phyloP scores from a whole-genome alignment of 495 filamentous ascomycete genomes.

The Tuber melanosporum region DNA sequence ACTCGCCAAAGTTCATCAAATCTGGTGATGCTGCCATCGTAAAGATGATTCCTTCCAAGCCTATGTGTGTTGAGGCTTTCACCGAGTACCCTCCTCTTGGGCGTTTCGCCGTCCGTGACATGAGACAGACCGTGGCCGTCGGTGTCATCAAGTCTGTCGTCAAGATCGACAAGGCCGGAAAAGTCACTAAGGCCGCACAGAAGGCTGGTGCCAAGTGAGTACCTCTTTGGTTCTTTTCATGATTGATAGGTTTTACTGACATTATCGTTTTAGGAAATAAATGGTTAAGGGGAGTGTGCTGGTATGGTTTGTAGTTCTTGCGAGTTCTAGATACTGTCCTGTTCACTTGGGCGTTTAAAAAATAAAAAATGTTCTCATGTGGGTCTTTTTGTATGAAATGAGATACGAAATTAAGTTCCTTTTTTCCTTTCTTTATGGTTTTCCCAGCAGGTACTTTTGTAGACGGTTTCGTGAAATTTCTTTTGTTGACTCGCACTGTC shows the following conservation, averaged over 20 bases:
- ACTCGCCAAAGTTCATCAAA: slow-evolving; percentile 97
- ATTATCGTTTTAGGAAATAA: slow-evolving; percentile 35
- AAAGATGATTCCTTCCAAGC: slow-evolving; percentile 99
- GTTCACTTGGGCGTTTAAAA: slow-evolving; percentile 40
- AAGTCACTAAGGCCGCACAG: slow-evolving; percentile 63
- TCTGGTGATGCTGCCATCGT: slow-evolving; percentile 99
- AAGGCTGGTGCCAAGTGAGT: slow-evolving; percentile 44
- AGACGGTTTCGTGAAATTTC: slow-evolving; percentile 1
- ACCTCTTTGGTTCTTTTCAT: neutral
- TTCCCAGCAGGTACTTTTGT: neutral
- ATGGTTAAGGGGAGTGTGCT: slow-evolving; percentile 35
- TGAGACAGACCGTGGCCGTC: slow-evolving; percentile 90
- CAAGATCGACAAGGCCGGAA: slow-evolving; percentile 65
- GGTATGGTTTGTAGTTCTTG: slow-evolving; percentile 40
- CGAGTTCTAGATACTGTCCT: slow-evolving; percentile 38
- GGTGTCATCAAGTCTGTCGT: slow-evolving; percentile 87
- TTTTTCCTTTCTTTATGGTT: slow-evolving; percentile 22
- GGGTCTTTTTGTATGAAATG: slow-evolving; percentile 19
- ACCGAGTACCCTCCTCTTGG: slow-evolving; percentile 98
- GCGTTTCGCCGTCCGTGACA: slow-evolving; percentile 95
- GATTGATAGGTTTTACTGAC: slow-evolving; percentile 2
- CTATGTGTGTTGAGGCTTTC: slow-evolving; percentile 99
- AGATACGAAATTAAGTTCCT: slow-evolving; percentile 26
- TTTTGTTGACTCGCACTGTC: neutral
- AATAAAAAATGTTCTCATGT: slow-evolving; percentile 16